A percentile compares a stretch with the other conserved stretches of the same genome.
Evolutionary conservation across 345 rosid genomes (phyloP).

Genomic region (Passiflora organensis): DNA sequence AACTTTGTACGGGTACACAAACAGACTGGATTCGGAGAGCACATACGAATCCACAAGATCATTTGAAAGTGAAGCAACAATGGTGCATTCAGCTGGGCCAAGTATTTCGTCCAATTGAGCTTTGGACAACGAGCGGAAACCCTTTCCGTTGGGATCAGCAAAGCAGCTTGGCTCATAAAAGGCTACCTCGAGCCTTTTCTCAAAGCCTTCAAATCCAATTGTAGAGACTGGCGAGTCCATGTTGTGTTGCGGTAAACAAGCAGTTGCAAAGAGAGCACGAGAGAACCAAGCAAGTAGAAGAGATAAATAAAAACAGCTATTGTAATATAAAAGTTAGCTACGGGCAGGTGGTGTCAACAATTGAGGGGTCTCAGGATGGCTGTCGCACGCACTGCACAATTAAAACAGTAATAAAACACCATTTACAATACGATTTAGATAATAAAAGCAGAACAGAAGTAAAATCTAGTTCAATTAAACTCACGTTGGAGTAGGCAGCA

Average conservation of each 20-base stretch:
- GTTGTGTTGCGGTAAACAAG: constrained; percentile 23
- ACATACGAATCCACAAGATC: constrained; percentile 62
- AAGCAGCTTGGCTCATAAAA: constrained; percentile 52
- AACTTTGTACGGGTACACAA: constrained; percentile 69
- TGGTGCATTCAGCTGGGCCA: constrained; percentile 67
- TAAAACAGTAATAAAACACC: not conserved
- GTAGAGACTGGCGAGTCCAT: constrained; percentile 54
- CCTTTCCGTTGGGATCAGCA: constrained; percentile 56
- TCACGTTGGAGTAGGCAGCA: constrained; percentile 36
- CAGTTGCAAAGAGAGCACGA: constrained; percentile 28
- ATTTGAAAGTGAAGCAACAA: constrained; percentile 61
- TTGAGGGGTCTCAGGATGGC: constrained; percentile 20
- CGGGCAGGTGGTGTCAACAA: constrained; percentile 11
- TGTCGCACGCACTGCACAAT: constrained; percentile 25
- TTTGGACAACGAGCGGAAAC: constrained; percentile 58
- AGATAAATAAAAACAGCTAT: constrained; percentile 1
- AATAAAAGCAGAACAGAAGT: not conserved
- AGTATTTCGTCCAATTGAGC: constrained; percentile 63
- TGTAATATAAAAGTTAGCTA: constrained; percentile 10
- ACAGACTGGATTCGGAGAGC: constrained; percentile 81
- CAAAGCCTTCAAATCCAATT: constrained; percentile 86
- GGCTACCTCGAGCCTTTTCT: constrained; percentile 74
- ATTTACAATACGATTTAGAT: not conserved
- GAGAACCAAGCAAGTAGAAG: constrained; percentile 37
- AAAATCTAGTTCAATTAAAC: not conserved